Evolutionary conservation across 23 red algal species (phyloP), one percentile per base, ranked within the genome.

Genomic region (Agarophyton chilense): DNA sequence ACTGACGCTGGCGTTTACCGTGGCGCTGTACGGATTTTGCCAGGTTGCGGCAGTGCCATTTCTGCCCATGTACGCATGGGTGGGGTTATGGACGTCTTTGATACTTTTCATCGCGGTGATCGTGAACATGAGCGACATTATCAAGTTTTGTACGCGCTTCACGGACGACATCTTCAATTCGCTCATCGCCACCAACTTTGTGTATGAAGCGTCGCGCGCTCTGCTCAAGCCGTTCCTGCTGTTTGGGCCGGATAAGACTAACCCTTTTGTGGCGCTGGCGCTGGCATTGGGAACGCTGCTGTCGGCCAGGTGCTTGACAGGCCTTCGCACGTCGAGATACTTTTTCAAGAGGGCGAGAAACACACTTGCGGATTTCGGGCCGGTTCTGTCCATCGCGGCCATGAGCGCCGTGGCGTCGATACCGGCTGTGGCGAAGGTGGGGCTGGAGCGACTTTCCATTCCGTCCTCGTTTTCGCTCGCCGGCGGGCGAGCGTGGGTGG

Each of bases 121-220:
- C 25, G 53, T 81, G 10, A 99, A 99, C 66, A 47, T 90, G 13
- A 91, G 88, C 31, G 89, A 89, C 52, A 66, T 99, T 28, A 99
- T 99, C 77, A 79, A 87, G 42, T 99, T 91, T 57, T 96, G 94
- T 81, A 96, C 93, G n/a, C 90, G 97, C 60, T 99, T 95, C 46
- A 99, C 97, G 11, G 97, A 99, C 68, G 97, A 99, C 40, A 82
- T 93, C 25, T 99, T 99, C 83, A 95, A 99, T 46, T 79, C 82
- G 12, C 87, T 99, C 22, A 99, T 99, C 40, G 97, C 93, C 39
- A 80, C 86, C 49, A 99, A 91, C 36, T 99, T 99, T 58, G 17
- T 99, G 19, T 94, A 92, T 71, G 95, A 98, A 67, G 95, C 95
- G 1, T 31, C 68, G 12, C 54, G 79, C 21, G 82, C 90, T 18